Conservation (phyloP, 352 stramenopile species). For the Phytophthora multivora region DNA sequence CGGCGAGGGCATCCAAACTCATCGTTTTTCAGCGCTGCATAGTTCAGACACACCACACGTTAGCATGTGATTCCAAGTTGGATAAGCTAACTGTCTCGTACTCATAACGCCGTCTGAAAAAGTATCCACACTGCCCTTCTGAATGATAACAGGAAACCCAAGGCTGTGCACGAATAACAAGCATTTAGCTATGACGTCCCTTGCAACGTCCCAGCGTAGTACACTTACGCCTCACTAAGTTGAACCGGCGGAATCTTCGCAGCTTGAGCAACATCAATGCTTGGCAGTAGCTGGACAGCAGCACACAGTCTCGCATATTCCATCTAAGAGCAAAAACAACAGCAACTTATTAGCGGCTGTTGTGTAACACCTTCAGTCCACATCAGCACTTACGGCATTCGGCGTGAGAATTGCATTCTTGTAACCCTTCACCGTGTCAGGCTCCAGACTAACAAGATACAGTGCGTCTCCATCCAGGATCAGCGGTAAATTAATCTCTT, state of each 20-base stretch:
- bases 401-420: constrained; percentile 92
- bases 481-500: constrained; percentile 74
- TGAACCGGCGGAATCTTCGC: constrained; percentile 46
- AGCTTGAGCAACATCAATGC: constrained; percentile 55
- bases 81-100: constrained; percentile 41
- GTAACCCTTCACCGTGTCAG: constrained; percentile 67
- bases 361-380: neutral
- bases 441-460: constrained; percentile 86
- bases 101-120: constrained; percentile 79
- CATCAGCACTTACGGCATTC: constrained; percentile 71
- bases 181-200: neutral
- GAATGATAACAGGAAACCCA: constrained; percentile 80
- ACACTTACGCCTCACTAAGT: constrained; percentile 65
- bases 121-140: constrained; percentile 82
- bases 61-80: neutral
- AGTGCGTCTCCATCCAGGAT: constrained; percentile 96
- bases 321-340: constrained; percentile 56
- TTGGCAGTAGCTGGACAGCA: constrained; percentile 44
- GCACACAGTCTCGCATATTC: constrained; percentile 83
- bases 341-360: constrained; percentile 8
- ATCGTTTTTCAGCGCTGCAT: constrained; percentile 56
- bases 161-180: constrained; percentile 42
- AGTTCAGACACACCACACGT: constrained; percentile 2
- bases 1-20: constrained; percentile 80
- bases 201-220: neutral